phyloP scores from a whole-genome alignment of 306 rosid species.

The Acacia confusa region DNA sequence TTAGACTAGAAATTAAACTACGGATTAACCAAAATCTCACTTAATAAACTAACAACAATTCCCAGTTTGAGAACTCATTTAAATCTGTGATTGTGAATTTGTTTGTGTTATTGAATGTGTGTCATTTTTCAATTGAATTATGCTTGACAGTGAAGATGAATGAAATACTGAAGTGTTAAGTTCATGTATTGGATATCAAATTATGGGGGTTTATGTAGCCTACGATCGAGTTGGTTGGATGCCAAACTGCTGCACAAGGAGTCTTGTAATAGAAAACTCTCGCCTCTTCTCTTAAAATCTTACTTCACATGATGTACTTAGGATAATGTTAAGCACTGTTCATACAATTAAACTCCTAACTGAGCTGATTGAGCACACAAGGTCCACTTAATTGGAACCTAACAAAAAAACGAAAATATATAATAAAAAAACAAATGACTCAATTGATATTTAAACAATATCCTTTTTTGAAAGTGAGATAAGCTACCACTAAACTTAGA shows the following conservation, averaged over 20 bases:
- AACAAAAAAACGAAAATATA: no score
- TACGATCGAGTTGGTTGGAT: background rate
- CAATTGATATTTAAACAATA: background rate
- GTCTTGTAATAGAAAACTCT: background rate
- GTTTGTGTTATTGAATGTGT: background rate
- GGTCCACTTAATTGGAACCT: background rate
- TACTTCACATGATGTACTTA: no score
- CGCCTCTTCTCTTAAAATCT: background rate
- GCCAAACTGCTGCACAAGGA: background rate
- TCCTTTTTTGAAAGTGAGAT: no score
- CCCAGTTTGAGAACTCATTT: background rate
- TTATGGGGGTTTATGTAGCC: background rate
- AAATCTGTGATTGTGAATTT: background rate
- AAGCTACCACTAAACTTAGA: no score
- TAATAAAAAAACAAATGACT: background rate
- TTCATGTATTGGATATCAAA: background rate
- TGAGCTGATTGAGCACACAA: background rate
- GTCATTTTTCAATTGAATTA: background rate
- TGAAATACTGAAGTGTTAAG: background rate
- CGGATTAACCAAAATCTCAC: background rate
- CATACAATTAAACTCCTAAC: background rate
- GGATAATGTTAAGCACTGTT: background rate
- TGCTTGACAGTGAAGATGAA: background rate
- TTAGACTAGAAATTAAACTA: background rate
- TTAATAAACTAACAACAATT: background rate